Percentiles rank a stretch among this genome's conserved stretches.
Conservation (phyloP, 768 basidiomycete species). For the Hericium coralloides region DNA sequence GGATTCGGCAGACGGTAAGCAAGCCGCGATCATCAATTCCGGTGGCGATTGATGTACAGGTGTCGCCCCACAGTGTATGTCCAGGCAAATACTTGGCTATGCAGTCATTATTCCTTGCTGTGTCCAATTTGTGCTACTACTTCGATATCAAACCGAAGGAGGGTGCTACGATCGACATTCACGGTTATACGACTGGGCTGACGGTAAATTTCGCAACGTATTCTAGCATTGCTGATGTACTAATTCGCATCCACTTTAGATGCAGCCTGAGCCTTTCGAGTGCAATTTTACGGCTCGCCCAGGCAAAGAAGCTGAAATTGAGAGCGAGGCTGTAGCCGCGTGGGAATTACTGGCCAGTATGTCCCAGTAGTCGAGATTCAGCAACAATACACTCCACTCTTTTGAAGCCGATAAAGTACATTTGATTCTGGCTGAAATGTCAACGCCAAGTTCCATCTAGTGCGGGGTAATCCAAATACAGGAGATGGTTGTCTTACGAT, state of each 20-base stretch:
- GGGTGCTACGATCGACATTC: no score
- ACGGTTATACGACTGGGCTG: no score
- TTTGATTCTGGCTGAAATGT: no score
- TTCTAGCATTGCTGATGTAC: background rate
- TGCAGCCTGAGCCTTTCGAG: background rate
- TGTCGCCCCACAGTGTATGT: background rate
- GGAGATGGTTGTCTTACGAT: no score
- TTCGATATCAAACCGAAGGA: background rate
- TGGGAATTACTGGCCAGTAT: background rate
- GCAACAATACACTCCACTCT: no score
- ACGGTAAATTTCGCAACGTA: no score
- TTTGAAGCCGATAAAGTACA: no score
- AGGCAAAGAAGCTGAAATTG: background rate
- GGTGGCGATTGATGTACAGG: background rate
- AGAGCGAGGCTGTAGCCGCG: background rate
- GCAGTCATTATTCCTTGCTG: background rate
- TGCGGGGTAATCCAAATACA: no score
- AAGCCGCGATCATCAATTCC: background rate
- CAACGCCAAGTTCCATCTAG: no score
- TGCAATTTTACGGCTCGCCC: background rate
- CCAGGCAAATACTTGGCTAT: background rate
- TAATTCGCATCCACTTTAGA: background rate
- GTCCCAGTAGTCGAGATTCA: background rate
- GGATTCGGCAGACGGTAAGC: background rate
- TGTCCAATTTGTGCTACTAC: background rate